Percentiles rank a stretch among this genome's conserved stretches.
These are phyloP conservation scores for Colletotrichum aenigma DNA, from an alignment of 2,329 filamentous ascomycete species.

Conservation along the genomic window DNA sequence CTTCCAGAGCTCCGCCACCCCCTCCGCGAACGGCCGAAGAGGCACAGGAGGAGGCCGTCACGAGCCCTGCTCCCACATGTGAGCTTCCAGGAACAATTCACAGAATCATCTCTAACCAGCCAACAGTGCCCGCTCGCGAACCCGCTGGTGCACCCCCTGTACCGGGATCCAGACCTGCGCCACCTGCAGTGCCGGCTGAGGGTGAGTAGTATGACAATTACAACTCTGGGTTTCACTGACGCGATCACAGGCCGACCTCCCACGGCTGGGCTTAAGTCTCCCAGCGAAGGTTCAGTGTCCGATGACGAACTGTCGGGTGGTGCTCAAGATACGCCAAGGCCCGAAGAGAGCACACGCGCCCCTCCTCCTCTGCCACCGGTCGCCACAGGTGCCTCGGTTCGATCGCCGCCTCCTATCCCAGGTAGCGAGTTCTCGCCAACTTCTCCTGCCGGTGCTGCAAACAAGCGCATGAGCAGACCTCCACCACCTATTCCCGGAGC, in stretches of 20 bases:
- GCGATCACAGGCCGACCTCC: slow-evolving; percentile 62
- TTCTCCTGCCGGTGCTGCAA: slow-evolving; percentile 46
- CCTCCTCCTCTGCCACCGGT: slow-evolving; percentile 46
- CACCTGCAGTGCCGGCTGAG: slow-evolving; percentile 63
- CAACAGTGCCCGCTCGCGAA: slow-evolving; percentile 37
- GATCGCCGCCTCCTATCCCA: slow-evolving; percentile 39
- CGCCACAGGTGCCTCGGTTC: slow-evolving; percentile 21
- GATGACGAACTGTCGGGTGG: slow-evolving; percentile 80
- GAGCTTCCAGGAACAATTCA: slow-evolving; percentile 17
- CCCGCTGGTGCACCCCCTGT: slow-evolving; percentile 45
- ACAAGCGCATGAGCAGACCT: slow-evolving; percentile 60
- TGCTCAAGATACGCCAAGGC: background rate
- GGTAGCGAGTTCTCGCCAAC: slow-evolving; percentile 46
- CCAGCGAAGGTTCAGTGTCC: slow-evolving; percentile 81
- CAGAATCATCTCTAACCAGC: slow-evolving; percentile 31
- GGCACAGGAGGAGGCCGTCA: slow-evolving; percentile 31
- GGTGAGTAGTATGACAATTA: slow-evolving; percentile 51
- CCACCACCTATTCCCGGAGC: slow-evolving; percentile 66
- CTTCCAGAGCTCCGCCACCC: slow-evolving; percentile 43
- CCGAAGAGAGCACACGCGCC: slow-evolving; percentile 16
- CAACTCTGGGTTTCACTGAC: background rate
- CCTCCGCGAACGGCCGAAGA: slow-evolving; percentile 56
- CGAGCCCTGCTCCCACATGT: slow-evolving; percentile 8
- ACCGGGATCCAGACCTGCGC: slow-evolving; percentile 55
- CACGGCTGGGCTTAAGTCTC: slow-evolving; percentile 55